Conservation (phyloP, 257 asterid genomes). For the Solanum dulcamara region DNA sequence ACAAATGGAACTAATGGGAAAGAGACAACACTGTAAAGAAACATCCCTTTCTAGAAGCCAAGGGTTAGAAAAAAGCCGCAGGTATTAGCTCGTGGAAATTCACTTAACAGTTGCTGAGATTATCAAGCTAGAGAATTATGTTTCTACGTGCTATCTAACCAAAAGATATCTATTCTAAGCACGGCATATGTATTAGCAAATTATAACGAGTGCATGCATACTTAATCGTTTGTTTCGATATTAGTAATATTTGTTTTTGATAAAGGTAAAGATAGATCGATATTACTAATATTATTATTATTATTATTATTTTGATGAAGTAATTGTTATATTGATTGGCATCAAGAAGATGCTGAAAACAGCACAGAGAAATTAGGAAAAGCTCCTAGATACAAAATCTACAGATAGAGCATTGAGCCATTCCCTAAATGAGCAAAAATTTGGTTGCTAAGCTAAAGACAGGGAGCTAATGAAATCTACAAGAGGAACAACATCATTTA, state of each 20-base stretch:
- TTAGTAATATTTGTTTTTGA: not conserved
- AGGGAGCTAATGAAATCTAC: not conserved
- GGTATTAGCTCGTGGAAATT: not conserved
- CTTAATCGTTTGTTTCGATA: not conserved
- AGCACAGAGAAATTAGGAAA: not conserved
- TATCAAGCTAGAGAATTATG: not conserved
- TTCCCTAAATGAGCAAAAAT: not conserved
- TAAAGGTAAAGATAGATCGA: not conserved
- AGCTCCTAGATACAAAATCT: not conserved
- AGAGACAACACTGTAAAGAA: not conserved
- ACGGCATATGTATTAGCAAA: not conserved
- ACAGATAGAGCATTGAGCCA: not conserved
- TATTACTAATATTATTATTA: not conserved
- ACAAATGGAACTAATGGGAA: not conserved
- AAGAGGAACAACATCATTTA: not conserved
- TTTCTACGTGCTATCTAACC: not conserved
- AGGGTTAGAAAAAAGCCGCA: not conserved
- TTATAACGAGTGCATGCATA: not conserved
- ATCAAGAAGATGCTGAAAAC: not conserved
- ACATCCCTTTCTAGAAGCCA: not conserved
- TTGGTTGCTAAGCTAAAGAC: not conserved
- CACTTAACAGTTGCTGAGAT: not conserved
- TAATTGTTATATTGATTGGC: not conserved
- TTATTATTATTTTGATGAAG: not conserved
- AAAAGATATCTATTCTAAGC: not conserved